A percentile compares a stretch with the other conserved stretches of the same genome.
These are phyloP conservation scores for Fusarium sp. DNA, from an alignment of 2,329 filamentous ascomycete species.

Conservation along the genomic window DNA sequence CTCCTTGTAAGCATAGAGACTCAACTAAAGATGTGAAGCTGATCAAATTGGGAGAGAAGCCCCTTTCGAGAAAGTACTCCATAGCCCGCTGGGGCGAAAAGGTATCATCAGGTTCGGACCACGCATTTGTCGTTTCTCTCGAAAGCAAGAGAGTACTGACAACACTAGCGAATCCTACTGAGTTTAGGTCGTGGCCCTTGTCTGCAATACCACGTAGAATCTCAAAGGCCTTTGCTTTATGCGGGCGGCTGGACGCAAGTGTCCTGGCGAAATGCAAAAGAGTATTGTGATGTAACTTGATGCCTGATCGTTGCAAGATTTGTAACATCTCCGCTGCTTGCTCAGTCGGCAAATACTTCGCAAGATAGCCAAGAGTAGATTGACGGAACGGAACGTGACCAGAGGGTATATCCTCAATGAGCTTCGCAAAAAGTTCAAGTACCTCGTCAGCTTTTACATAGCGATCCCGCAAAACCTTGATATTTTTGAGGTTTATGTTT, in stretches of 20 bases:
- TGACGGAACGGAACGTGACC: constrained; percentile 56
- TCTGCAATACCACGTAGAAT: constrained; percentile 57
- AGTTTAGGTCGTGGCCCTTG: constrained; percentile 60
- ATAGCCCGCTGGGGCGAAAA: constrained; percentile 53
- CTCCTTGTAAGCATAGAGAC: constrained; percentile 72
- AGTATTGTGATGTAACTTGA: constrained; percentile 59
- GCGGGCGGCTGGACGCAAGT: constrained; percentile 56
- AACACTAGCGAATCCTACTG: constrained; percentile 62
- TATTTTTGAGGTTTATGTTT: constrained; percentile 32
- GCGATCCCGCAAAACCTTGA: constrained; percentile 41
- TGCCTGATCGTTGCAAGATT: constrained; percentile 49
- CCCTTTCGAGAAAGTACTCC: constrained; percentile 66
- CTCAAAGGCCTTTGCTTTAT: constrained; percentile 60
- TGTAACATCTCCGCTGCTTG: constrained; percentile 55
- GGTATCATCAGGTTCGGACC: constrained; percentile 31
- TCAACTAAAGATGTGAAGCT: constrained; percentile 77
- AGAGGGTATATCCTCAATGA: constrained; percentile 49
- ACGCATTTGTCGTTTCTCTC: constrained; percentile 38
- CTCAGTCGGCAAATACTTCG: constrained; percentile 48
- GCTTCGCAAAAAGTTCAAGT: constrained; percentile 48
- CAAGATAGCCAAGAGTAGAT: constrained; percentile 53
- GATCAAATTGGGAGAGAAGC: constrained; percentile 72
- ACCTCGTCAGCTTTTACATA: constrained; percentile 49
- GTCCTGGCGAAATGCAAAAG: constrained; percentile 62
- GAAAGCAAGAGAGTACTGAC: constrained; percentile 71